phyloP scores from a whole-genome alignment of 495 filamentous ascomycete genomes.

The Tuber microsphaerosporum region DNA sequence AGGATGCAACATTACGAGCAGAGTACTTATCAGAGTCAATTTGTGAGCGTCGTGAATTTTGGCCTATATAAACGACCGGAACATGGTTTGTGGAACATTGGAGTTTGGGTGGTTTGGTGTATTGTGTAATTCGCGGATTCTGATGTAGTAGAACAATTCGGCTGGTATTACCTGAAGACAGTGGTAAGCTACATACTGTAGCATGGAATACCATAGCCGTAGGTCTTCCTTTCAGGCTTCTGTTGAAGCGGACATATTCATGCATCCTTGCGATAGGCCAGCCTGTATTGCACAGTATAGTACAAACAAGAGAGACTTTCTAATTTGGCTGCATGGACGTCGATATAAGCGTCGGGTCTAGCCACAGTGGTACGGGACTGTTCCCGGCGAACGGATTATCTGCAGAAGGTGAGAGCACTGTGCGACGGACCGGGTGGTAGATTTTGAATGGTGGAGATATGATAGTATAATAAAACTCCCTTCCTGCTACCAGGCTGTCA shows the following conservation, averaged over 20 bases:
- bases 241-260: neutral
- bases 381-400: neutral
- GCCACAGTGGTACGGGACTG: neutral
- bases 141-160: neutral
- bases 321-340: neutral
- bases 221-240: neutral
- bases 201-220: neutral
- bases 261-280: neutral
- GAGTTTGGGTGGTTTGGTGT: neutral
- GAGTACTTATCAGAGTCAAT: neutral
- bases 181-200: neutral
- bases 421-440: neutral
- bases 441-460: neutral
- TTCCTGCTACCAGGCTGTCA: neutral
- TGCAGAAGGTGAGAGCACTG: neutral
- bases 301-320: neutral
- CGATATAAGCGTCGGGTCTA: slow-evolving; percentile 2
- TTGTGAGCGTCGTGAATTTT: neutral
- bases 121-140: neutral
- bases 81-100: neutral
- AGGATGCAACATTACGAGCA: neutral
- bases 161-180: neutral
- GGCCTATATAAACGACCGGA: neutral
- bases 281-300: neutral
- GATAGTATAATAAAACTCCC: neutral